phyloP scores from a whole-genome alignment of 495 filamentous ascomycete genomes.

The Podospora pseudopauciseta region DNA sequence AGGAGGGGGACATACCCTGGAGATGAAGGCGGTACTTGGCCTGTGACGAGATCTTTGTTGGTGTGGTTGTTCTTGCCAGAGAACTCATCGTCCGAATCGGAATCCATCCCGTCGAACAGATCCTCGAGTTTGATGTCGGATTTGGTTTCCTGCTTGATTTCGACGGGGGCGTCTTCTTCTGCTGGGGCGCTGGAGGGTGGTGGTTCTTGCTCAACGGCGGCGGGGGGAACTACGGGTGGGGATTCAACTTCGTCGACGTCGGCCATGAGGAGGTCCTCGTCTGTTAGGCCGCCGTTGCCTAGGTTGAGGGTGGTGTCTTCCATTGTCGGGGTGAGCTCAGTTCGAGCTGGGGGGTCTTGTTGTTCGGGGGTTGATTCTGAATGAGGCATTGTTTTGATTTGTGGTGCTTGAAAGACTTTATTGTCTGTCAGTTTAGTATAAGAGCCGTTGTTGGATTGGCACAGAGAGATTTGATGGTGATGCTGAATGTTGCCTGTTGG shows the following conservation, averaged over 20 bases:
- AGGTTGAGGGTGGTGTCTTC: conserved; percentile 9
- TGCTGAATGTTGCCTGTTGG: not conserved
- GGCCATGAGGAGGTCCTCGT: conserved; percentile 22
- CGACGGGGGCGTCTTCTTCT: conserved; percentile 7
- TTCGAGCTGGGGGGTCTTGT: not conserved
- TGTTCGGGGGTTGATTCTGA: conserved; percentile 8
- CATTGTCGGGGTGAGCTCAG: conserved; percentile 9
- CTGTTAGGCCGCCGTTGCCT: conserved; percentile 1
- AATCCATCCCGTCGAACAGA: conserved; percentile 72
- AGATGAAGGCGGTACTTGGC: conserved; percentile 30
- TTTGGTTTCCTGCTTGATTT: conserved; percentile 29
- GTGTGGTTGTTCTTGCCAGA: conserved; percentile 43
- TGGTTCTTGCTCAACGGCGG: not conserved
- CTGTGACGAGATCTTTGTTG: conserved; percentile 28
- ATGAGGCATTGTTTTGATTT: conserved; percentile 22
- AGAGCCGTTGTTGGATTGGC: not conserved
- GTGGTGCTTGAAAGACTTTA: not conserved
- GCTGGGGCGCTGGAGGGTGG: conserved; percentile 1
- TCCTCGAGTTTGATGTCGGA: conserved; percentile 70
- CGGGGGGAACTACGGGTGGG: not conserved
- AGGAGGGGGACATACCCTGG: conserved; percentile 28
- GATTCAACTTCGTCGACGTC: conserved; percentile 13
- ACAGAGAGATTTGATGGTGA: too few relatives aligned
- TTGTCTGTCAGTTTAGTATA: not conserved
- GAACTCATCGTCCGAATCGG: conserved; percentile 75